A percentile compares a stretch with the other conserved stretches of the same genome.
These are phyloP conservation scores for Bipolaris victoriae DNA, from an alignment of 2,329 filamentous ascomycete species.

Conservation along the genomic window DNA sequence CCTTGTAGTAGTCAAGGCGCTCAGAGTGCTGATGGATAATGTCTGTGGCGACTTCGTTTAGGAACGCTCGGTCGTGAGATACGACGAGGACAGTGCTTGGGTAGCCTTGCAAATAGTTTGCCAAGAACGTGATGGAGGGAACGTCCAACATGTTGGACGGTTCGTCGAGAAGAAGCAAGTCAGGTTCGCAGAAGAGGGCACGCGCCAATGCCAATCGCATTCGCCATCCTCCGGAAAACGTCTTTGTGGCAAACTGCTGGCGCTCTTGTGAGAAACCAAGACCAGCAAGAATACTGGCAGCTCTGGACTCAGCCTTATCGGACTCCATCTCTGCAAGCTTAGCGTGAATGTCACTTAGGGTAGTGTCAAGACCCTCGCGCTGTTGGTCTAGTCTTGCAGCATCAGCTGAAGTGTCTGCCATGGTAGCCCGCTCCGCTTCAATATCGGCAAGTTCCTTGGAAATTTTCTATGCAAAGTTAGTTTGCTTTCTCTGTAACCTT, in stretches of 20 bases:
- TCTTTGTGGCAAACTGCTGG: conserved; percentile 92
- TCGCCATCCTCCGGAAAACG: conserved; percentile 99
- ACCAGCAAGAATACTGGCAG: conserved; percentile 94
- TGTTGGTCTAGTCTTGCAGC: conserved; percentile 84
- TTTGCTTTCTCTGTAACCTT: background rate
- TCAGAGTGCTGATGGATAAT: conserved; percentile 99
- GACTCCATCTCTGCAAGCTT: conserved; percentile 99
- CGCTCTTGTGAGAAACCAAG: conserved; percentile 94
- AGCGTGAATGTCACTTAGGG: conserved; percentile 85
- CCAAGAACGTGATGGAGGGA: conserved; percentile 97
- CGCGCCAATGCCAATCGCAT: conserved; percentile 95
- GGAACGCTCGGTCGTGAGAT: conserved; percentile 97
- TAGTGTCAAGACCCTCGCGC: conserved; percentile 86
- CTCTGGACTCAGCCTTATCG: conserved; percentile 94
- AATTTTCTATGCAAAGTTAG: conserved; percentile 66
- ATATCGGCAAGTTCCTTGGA: conserved; percentile 74
- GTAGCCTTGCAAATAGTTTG: conserved; percentile 91
- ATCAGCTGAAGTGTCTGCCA: conserved; percentile 93
- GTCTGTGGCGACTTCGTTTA: conserved; percentile 98
- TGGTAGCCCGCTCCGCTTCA: conserved; percentile 74
- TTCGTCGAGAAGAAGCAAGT: conserved; percentile 94
- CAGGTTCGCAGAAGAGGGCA: conserved; percentile 97
- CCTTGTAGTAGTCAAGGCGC: conserved; percentile 96
- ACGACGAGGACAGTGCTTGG: conserved; percentile 95
- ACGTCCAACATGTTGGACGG: conserved; percentile 99